Base-by-base conservation (phyloP, 2,329 filamentous ascomycete genomes). In the Aureobasidium sp. region DNA sequence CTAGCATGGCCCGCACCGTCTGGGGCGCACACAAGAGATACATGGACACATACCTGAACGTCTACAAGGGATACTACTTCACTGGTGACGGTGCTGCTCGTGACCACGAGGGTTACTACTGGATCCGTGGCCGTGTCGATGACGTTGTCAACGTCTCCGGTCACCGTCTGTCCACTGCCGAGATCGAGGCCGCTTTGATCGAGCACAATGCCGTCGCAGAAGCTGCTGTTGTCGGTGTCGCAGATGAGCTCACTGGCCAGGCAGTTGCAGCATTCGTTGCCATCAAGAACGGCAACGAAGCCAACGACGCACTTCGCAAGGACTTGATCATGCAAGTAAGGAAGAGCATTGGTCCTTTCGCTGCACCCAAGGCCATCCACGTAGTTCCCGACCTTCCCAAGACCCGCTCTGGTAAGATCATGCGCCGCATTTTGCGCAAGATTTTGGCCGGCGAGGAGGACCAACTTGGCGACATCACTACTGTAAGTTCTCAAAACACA, bases 101-200 rank as follows among this genome's bases (percentile, higher is more conserved):
- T 73, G 94, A 99, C 75, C 89, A 96, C 77, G 94, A 99, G 71
- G 94, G 94, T 62, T 99, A 97, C 82, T 99, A 97, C 85, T 99
- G 94, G 94, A 99, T 99, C 75, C 90, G 94, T 66, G 94, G 94
- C 67, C 91, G 94, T 76, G 94, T 99, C 59, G 94, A 99, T 73
- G 94, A 99, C 71, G 94, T 99, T 47, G 93, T 99, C 75, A 99
- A 99, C 77, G 94, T 99, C 65, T 94, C 89, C 69, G 94, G 94
- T 31, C 94, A 99, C 77, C 88, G 94, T 75, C 83, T 99, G 66
- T 97, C 93, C 17, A 99, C 94, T 11, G 93, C 94, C 39, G 94
- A 99, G 77, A 99, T 99, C 67, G 94, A 99, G 78, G 94, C 94
- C 31, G 94, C 94, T 20, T 86, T 99, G 53, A 87, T 99, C 68